Evolutionary conservation across 768 basidiomycete genomes (phyloP), one percentile per base, ranked within the genome.

Genomic region (Rhodotorula paludigena): DNA sequence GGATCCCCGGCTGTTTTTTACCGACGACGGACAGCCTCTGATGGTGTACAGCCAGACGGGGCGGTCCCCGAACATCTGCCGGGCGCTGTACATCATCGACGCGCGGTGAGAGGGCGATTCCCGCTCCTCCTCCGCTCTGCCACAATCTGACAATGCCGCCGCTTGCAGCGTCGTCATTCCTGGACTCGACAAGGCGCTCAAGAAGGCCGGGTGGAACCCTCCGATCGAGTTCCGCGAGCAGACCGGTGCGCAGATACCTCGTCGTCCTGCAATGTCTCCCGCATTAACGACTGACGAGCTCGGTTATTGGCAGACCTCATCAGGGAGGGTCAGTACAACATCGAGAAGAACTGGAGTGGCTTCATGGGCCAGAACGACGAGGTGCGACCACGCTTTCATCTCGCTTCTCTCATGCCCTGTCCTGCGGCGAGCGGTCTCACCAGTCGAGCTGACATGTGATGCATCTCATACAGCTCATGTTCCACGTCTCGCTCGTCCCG

Each of bases 401-500:
- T n/a, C n/a, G n/a, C n/a, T n/a, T n/a, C n/a, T n/a, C n/a, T n/a
- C n/a, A n/a, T n/a, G n/a, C n/a, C n/a, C n/a, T n/a, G n/a, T n/a
- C n/a, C 15, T 48, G 7, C 28, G 16, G 45, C 14, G 11, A 7
- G 45, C 45, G 7, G 45, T 48, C 23, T 6, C 25, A 12, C 6
- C 25, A n/a, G 18, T 48, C 18, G n/a, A n/a, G n/a, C 16, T 23
- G 6, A 21, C 23, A 11, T 20, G 23, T n/a, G n/a, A n/a, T 25
- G 11, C 53, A 1, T 25, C 32, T 1, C 28, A 21, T 23, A 28
- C 60, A 68, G 61, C 61, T 68, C 49, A 58, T 63, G 51, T 63
- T 68, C 57, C 66, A 68, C 61, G 66, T 60, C 49, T 57, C 55
- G 12, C 61, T 68, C 56, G 61, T 63, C 20, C 66, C 66, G 0